Percentiles rank a stretch among this genome's conserved stretches.
phyloP scores from a whole-genome alignment of 306 rosid genomes.

The Crotalaria pallida region DNA sequence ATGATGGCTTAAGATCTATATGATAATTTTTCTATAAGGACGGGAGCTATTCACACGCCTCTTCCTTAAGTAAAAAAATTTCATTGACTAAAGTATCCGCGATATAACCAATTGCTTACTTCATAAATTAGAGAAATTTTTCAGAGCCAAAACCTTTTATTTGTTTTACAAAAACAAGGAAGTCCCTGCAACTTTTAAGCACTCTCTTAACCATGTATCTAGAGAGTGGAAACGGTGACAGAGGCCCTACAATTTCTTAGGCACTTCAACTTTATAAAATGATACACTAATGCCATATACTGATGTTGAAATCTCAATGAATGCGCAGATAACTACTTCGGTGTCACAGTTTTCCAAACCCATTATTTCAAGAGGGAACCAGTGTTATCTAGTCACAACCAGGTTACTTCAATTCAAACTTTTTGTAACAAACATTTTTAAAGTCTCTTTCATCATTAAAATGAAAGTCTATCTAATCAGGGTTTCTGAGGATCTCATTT shows the following conservation, averaged over 20 bases:
- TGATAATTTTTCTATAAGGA: background rate
- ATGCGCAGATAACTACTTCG: constrained; percentile 54
- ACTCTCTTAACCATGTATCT: background rate
- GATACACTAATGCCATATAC: background rate
- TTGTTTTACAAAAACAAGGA: constrained; percentile 2
- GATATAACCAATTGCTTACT: background rate
- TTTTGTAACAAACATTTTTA: background rate
- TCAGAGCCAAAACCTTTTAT: background rate
- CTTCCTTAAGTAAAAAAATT: background rate
- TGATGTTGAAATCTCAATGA: constrained; percentile 25
- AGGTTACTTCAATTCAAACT: constrained; percentile 45
- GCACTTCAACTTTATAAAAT: background rate
- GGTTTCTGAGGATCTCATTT: constrained; percentile 23
- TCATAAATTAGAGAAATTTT: background rate
- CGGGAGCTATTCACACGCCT: background rate
- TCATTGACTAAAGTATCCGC: background rate
- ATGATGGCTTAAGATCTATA: constrained; percentile 1
- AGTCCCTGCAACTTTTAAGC: background rate
- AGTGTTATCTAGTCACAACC: constrained; percentile 75
- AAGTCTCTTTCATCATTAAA: too few species aligned
- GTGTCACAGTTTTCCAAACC: constrained; percentile 68
- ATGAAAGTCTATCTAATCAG: background rate
- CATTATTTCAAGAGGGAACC: constrained; percentile 73
- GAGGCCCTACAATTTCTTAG: background rate
- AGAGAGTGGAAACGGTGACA: background rate